Base-by-base conservation (phyloP, 2,329 filamentous ascomycete genomes). In the Taxawa tesnikishii region DNA sequence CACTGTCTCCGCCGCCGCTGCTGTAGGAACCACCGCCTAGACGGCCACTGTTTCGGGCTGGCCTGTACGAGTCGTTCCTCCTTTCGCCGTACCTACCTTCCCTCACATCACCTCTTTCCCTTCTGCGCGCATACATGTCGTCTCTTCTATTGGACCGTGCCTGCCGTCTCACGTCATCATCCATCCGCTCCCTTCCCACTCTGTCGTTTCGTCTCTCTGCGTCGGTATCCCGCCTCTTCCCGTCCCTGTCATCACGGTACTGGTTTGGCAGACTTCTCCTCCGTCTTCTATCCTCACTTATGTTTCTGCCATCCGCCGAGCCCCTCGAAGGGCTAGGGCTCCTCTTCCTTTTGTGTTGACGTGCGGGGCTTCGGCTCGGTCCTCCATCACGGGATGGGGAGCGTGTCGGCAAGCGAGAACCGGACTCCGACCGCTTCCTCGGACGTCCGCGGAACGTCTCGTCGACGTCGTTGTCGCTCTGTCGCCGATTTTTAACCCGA, bases 231-330 rank as follows among this genome's bases (percentile, higher is more conserved):
- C 32, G 37, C 12, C 36, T 37, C 8, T 38, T 33, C 7, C 25
- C 33, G 5, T 37, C 32, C 19, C 43, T 33, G n/a, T 45, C 41
- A 17, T 48, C 43, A 13, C 38, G 39, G 31, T 56, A 55, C 33
- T 54, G 51, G 31, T 55, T 55, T 3, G 53, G 54, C 15, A 55
- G 35, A 37, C 52, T 63, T 33, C 59, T 50, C 40, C 55, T 49
- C 36, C 55, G 41, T 35, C 60, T 31, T 23, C 49, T 38, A 9
- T 26, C 27, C 15, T 25, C 17, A 23, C 30, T 33, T 29, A 15
- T 28, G 31, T 29, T 46, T 42, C 14, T 39, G 32, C 37, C 47
- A 46, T 34, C 42, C 32, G 36, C 54, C 47, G 28, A 45, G 41
- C 31, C 52, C 8, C 38, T 28, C 10, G 47, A 53, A 6, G 40